These are phyloP conservation scores for Eustoma russellianum DNA, from an alignment of 257 asterid genomes.

Conservation along the genomic window DNA sequence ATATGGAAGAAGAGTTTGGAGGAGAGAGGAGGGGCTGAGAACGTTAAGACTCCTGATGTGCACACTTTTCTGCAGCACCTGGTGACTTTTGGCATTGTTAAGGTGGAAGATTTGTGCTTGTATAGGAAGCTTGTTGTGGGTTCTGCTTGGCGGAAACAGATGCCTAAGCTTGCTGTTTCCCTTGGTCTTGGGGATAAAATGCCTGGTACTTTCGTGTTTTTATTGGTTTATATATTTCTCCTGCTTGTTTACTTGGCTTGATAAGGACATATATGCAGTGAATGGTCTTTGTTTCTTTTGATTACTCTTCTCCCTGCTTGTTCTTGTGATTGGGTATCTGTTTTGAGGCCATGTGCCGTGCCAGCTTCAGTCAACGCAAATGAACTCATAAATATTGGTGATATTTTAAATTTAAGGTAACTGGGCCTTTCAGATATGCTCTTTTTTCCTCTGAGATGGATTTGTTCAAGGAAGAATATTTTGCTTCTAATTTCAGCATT, in stretches of 20 bases:
- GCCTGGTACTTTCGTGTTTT: conserved; percentile 61
- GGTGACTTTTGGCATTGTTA: conserved; percentile 92
- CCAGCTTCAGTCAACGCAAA: no score
- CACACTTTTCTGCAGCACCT: conserved; percentile 96
- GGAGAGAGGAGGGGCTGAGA: conserved; percentile 97
- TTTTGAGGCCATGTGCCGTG: no score
- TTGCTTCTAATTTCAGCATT: no score
- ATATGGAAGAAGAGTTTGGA: conserved; percentile 96
- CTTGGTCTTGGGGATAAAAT: conserved; percentile 84
- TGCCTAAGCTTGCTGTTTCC: conserved; percentile 94
- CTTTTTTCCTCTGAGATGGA: no score
- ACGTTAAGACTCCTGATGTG: conserved; percentile 93
- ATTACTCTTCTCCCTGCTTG: no score
- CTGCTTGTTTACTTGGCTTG: neutral
- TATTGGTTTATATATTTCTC: neutral
- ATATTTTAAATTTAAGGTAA: no score
- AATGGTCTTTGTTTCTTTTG: neutral
- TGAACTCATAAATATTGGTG: no score
- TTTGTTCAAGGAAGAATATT: no score
- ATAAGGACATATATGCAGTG: neutral
- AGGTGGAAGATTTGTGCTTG: conserved; percentile 74
- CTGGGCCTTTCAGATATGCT: no score
- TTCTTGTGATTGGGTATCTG: no score
- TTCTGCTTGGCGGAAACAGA: conserved; percentile 99
- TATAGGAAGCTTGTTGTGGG: conserved; percentile 96